phyloP scores from a whole-genome alignment of 148 eudicot genomes.

The Polygonum aviculare region DNA sequence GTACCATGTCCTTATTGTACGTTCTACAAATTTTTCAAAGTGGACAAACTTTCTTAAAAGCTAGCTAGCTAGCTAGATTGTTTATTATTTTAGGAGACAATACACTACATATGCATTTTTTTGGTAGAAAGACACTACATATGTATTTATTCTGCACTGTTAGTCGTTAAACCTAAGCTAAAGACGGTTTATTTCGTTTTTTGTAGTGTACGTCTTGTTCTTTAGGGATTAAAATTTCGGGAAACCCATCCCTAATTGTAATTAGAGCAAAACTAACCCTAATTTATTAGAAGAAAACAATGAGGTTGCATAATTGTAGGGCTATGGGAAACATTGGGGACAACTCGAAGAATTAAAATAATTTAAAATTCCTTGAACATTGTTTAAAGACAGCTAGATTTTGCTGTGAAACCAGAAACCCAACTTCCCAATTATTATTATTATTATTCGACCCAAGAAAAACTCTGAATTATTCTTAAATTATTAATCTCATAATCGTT shows the following conservation, averaged over 20 bases:
- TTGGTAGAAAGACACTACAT: too few species aligned
- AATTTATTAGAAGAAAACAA: constrained; percentile 2
- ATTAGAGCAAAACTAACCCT: background rate
- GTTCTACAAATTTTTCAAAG: too few species aligned
- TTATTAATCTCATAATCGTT: background rate
- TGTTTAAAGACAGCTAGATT: constrained; percentile 20
- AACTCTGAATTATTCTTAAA: background rate
- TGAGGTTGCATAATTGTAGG: constrained; percentile 9
- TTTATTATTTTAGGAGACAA: too few species aligned
- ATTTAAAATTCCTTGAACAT: constrained; percentile 15
- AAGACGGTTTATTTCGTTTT: background rate
- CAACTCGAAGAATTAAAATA: constrained; percentile 1
- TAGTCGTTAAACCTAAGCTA: too few species aligned
- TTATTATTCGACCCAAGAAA: background rate
- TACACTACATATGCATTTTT: too few species aligned
- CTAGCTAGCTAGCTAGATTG: too few species aligned
- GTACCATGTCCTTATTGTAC: too few species aligned
- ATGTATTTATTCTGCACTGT: too few species aligned
- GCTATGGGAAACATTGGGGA: constrained; percentile 9
- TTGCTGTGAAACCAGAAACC: constrained; percentile 20
- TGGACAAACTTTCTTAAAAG: too few species aligned
- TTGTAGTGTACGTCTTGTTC: background rate
- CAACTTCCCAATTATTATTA: background rate
- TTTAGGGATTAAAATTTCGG: background rate
- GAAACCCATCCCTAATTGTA: background rate